Conservation (phyloP, 2,329 filamentous ascomycete species). For the Bertia moriformis region DNA sequence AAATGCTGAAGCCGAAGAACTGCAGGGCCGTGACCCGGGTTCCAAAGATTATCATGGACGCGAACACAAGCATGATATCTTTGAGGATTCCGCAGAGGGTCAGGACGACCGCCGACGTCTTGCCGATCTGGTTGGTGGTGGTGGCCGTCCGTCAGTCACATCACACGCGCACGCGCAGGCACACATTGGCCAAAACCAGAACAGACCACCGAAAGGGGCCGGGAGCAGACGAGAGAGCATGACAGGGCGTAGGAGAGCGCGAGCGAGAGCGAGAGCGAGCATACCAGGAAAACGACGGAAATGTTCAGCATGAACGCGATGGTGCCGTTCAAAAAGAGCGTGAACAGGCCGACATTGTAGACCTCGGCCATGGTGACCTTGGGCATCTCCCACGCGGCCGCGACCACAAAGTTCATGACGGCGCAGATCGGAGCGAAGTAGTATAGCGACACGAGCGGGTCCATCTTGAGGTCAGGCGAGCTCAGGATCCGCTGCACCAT, state of each 20-base stretch:
- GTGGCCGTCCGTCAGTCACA: no score
- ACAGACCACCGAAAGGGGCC: background rate
- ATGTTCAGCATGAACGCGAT: constrained; percentile 38
- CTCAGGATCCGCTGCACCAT: constrained; percentile 38
- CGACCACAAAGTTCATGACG: constrained; percentile 32
- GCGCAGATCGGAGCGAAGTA: constrained; percentile 31
- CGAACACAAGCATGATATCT: constrained; percentile 68
- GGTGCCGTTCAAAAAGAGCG: constrained; percentile 29
- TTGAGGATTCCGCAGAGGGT: constrained; percentile 79
- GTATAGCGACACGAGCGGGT: constrained; percentile 18
- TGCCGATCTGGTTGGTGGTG: constrained; percentile 55
- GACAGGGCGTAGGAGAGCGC: background rate
- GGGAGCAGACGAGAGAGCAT: constrained; percentile 10
- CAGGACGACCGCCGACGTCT: constrained; percentile 72
- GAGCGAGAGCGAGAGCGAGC: constrained; percentile 13
- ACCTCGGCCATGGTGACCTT: constrained; percentile 28
- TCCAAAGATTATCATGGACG: constrained; percentile 70
- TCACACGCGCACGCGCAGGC: background rate
- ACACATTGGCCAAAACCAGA: background rate
- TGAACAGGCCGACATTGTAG: constrained; percentile 27
- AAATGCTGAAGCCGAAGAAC: constrained; percentile 72
- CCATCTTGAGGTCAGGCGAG: constrained; percentile 38
- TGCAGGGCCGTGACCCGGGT: constrained; percentile 62
- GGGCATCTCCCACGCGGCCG: constrained; percentile 30
- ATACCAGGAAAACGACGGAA: constrained; percentile 46